Conservation (phyloP, 225 moss, liverwort and hornwort genomes). For the Bryoerythrophyllum caledonicum region DNA sequence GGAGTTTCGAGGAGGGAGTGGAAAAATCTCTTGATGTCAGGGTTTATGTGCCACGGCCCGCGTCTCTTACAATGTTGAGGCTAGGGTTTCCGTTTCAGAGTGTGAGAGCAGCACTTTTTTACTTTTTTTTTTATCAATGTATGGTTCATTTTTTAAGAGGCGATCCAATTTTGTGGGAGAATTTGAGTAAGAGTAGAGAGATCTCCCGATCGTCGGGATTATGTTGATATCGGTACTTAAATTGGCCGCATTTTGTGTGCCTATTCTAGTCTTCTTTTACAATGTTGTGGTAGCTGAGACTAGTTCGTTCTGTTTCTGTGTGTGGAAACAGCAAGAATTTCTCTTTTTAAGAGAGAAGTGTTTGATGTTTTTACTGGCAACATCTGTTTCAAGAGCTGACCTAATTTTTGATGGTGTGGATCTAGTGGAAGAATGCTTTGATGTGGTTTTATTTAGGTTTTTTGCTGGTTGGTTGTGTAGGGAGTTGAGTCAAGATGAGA, state of each 20-base stretch:
- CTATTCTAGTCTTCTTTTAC: neutral
- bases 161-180: no score
- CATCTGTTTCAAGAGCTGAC: neutral
- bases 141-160: no score
- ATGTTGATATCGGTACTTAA: no score
- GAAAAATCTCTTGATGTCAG: neutral
- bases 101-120: no score
- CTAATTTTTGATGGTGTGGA: slow-evolving; percentile 11
- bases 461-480: slow-evolving; percentile 40
- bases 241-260: neutral
- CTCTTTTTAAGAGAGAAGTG: no score
- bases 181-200: no score
- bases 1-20: slow-evolving; percentile 7
- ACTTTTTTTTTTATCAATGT: no score
- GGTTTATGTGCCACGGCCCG: neutral
- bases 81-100: no score
- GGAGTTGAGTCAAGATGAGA: slow-evolving; percentile 77
- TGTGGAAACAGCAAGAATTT: no score
- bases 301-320: neutral
- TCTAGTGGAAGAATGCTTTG: no score
- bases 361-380: neutral
- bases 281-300: neutral
- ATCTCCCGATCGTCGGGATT: no score
- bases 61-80: no score
- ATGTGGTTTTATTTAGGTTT: neutral